Evolutionary conservation across 2,329 filamentous ascomycete species (phyloP).

Genomic region (Cryphonectria radicalis): DNA sequence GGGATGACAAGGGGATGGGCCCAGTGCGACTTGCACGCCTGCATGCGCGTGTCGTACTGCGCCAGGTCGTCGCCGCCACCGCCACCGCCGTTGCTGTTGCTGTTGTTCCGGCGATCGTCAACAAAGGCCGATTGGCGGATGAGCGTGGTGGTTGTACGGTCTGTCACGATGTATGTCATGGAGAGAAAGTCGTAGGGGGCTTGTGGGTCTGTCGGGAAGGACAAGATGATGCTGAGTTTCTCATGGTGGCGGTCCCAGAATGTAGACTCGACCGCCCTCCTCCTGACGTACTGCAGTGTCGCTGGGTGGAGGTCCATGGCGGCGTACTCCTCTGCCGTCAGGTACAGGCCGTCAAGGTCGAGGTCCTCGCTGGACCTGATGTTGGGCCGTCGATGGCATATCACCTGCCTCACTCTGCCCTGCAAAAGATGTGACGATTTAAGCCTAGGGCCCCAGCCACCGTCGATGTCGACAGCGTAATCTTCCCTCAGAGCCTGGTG

Average conservation of each 20-base stretch:
- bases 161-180: slow-evolving; percentile 48
- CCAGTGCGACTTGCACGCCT: slow-evolving; percentile 50
- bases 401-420: slow-evolving; percentile 43
- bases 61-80: slow-evolving; percentile 43
- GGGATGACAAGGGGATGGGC: slow-evolving; percentile 51
- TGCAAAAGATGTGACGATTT: slow-evolving; percentile 34
- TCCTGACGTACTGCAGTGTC: slow-evolving; percentile 45
- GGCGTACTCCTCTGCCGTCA: slow-evolving; percentile 41
- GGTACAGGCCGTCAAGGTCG: slow-evolving; percentile 42
- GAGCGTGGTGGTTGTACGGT: slow-evolving; percentile 45
- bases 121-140: slow-evolving; percentile 46
- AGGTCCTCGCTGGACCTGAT: slow-evolving; percentile 31
- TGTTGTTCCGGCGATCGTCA: slow-evolving; percentile 46
- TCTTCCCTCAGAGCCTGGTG: slow-evolving; percentile 41
- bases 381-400: slow-evolving; percentile 43
- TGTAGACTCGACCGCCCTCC: slow-evolving; percentile 45
- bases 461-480: slow-evolving; percentile 38
- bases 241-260: slow-evolving; percentile 46
- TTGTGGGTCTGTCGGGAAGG: slow-evolving; percentile 49
- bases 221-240: slow-evolving; percentile 47
- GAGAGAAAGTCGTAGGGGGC: slow-evolving; percentile 53
- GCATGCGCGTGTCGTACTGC: slow-evolving; percentile 51
- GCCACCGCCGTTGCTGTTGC: background rate
- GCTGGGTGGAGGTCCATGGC: slow-evolving; percentile 45
- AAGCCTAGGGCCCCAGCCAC: slow-evolving; percentile 21